Evolutionary conservation across 257 asterid genomes (phyloP), one percentile per base, ranked within the genome.

Genomic region (Fraxinus americana): DNA sequence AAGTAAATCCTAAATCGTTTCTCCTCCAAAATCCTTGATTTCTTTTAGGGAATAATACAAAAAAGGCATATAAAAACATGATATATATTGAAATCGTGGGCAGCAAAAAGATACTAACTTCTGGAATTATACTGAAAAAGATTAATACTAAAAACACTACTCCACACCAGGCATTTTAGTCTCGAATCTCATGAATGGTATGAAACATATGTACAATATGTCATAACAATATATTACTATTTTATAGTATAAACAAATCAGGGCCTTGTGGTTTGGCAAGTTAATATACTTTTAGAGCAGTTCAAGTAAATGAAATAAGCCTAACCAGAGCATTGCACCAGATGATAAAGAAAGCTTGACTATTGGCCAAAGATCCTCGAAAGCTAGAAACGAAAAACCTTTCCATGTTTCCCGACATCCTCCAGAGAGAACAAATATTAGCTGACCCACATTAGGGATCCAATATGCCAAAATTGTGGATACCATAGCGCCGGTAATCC

Each of bases 361-460:
- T 0, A 90, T 88, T 0, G 94, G 93, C 91, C 89, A 81, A 34
- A 91, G 91, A 88, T 93, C 97, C 78, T 82, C 80, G 61, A 91
- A 90, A 19, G 94, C 94, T 68, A 87, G 68, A 30, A 78, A 67
- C 0, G 94, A 75, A 73, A 93, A 90, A 10, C 98, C 96, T 48
- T 25, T 88, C 98, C 98, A 93, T 1, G 97, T 91, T 57, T 90
- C 96, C 0, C 48, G 78, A 79, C 97, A 93, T 65, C 97, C 97
- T 73, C 98, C 94, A 2, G 65, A 67, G 11, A 83, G 30, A 21
- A 93, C 72, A 39, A 85, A 91, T 5, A 81, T 17, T 2, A 93
- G 43, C 30, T 93, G 96, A 1, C 97, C 97, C 0, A 84, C 50
- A 69, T 91, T 91, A 2, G 97, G 98, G n/a, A 90, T 77, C 98